Base-by-base conservation (phyloP, 2,329 filamentous ascomycete species). In the Pseudogymnoascus sp. region DNA sequence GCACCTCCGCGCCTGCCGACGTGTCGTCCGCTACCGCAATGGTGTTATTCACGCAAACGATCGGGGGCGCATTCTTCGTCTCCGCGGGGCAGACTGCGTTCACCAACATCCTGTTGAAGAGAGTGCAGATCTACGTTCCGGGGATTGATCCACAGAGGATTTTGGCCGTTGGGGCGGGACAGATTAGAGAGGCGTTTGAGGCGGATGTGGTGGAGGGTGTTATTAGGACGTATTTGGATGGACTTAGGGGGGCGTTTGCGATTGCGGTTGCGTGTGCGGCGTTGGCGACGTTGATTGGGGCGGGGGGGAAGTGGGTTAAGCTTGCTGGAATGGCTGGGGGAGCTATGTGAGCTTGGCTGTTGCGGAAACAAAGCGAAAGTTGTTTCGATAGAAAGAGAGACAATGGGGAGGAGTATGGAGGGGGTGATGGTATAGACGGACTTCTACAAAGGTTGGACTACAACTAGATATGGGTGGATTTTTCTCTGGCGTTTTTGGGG, bases 211-310 rank as follows among this genome's bases (percentile, higher is more conserved):
- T 87, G 2, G 70, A 75, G 0, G 76, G 78, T 0, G 84, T 90
- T 42, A 77, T 88, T 26, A 67, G 73, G 0, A 85, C 83, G 0
- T 90, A 90, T 75, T 88, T 83, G 68, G 75, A 82, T 62, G 83
- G 83, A 0, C 83, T 87, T 68, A 85, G 87, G 70, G 85, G 88
- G 6, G 78, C 80, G 4, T 82, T 86, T 40, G 87, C 84, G 8
- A 77, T 87, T 67, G 79, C 80, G 12, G 77, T 80, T 18, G 71
- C 86, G 4, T 80, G 78, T 31, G 78, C 74, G 1, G 78, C 78
- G 2, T 62, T 80, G 26, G 73, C 77, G 0, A 72, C 76, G 4
- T 36, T 77, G 3, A 63, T 77, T 16, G 70, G 71, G 14, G 64
- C 77, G 4, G 70, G 66, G 26, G 75, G 74, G 7, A 71, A 71